Evolutionary conservation across 495 filamentous ascomycete genomes (phyloP).

Genomic region (Trichocladium antarcticum): DNA sequence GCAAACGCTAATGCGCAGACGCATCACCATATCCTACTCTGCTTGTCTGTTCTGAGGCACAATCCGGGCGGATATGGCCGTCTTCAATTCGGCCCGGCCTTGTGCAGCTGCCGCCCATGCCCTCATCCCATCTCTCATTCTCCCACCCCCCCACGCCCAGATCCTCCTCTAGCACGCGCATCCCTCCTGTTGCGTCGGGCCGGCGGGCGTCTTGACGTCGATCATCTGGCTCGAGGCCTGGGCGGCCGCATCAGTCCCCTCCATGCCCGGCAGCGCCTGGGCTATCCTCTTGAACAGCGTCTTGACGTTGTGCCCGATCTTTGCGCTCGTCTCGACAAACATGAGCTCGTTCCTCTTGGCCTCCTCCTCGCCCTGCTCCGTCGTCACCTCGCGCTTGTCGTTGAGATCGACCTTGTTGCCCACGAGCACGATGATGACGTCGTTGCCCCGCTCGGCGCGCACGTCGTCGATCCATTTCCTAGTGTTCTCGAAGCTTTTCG

Average conservation of each 20-base stretch:
- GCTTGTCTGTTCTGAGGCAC: background rate
- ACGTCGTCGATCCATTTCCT: conserved; percentile 99
- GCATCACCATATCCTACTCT: background rate
- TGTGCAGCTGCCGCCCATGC: no score
- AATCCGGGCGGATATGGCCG: background rate
- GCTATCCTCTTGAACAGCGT: conserved; percentile 92
- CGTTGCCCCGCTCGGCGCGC: conserved; percentile 87
- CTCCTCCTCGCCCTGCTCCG: conserved; percentile 89
- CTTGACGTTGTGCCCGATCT: conserved; percentile 97
- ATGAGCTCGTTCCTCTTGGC: conserved; percentile 95
- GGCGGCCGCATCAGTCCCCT: conserved; percentile 59
- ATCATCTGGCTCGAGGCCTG: conserved; percentile 70
- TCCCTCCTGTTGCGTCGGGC: conserved; percentile 60
- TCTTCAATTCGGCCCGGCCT: background rate
- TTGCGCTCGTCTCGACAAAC: conserved; percentile 98
- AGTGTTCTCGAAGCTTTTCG: conserved; percentile 93
- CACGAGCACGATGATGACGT: conserved; percentile 96
- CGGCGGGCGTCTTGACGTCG: conserved; percentile 75
- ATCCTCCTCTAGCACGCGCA: conserved; percentile 55
- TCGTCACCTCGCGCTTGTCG: conserved; percentile 93
- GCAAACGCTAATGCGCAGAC: conserved; percentile 10
- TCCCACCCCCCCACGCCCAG: background rate
- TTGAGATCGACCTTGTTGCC: conserved; percentile 98
- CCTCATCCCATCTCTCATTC: background rate
- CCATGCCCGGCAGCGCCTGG: conserved; percentile 95